Base-by-base conservation (phyloP, 2,329 filamentous ascomycete genomes). In the Pseudogymnoascus sp. region DNA sequence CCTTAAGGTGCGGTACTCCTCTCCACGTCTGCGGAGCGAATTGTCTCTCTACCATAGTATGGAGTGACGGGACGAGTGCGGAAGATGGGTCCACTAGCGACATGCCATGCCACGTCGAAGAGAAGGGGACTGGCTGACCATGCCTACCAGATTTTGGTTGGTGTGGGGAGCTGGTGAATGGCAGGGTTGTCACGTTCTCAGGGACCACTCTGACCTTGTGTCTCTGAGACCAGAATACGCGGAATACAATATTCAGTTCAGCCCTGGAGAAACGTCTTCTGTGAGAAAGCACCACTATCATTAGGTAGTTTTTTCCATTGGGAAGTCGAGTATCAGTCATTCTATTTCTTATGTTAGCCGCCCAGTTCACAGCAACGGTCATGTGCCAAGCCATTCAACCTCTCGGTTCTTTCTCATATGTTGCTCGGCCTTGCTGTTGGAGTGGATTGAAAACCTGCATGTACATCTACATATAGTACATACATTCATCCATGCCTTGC, bases 401-500 rank as follows among this genome's bases (percentile, higher is more conserved):
- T 36, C 29, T 57, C 51, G 51, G 51, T 57, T 57, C 51, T 57
- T 57, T 57, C 51, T 57, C 51, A 57, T 57, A 57, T 57, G 5
- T 14, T 34, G 51, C 51, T 57, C 51, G 51, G 51, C 29, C 51
- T 57, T 12, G n/a, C 16, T 57, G 11, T 5, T 57, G 51, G 51
- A 36, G 51, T 36, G 51, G 51, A 57, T 36, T 57, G 51, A 57
- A 57, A 57, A 34, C 26, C 29, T 36, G 51, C 51, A 57, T 57
- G 51, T 57, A 57, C 51, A 57, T 57, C 47, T 31, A 34, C 26
- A 36, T 18, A 34, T 16, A 34, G n/a, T 57, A 34, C 23, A 29
- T 16, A 51, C 29, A 57, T 21, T 36, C 51, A 57, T 34, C 51
- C 51, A 57, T 57, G 51, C 29, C 29, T 36, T 57, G 51, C 16